Conservation (phyloP, 805 yeast species). For the Wickerhamiella parazyma region DNA sequence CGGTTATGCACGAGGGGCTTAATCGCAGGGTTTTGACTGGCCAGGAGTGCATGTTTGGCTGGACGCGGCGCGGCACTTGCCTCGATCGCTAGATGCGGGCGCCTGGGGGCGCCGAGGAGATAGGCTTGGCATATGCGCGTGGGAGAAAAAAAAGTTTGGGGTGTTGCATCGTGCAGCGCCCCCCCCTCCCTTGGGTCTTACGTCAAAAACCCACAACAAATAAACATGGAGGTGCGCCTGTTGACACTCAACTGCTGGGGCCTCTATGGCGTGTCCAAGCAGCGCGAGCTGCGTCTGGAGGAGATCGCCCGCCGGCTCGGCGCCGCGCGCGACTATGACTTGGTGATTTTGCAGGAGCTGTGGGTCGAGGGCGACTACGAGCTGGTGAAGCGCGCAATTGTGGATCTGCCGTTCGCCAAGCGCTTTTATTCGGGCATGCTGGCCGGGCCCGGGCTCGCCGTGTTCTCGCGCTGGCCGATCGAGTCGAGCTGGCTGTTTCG, state of each 20-base stretch:
- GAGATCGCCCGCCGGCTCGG: constrained; percentile 61
- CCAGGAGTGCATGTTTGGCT: too few species aligned
- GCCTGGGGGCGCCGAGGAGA: too few species aligned
- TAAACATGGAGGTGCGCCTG: constrained; percentile 23
- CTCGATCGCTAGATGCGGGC: too few species aligned
- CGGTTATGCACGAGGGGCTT: too few species aligned
- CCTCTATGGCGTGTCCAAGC: constrained; percentile 65
- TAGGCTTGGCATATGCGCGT: too few species aligned
- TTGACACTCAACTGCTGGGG: constrained; percentile 49
- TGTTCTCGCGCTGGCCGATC: constrained; percentile 74
- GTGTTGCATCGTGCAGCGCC: too few species aligned
- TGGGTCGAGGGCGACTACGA: constrained; percentile 86
- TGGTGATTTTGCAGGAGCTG: constrained; percentile 86
- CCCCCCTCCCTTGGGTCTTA: too few species aligned
- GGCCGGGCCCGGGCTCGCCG: constrained; percentile 85
- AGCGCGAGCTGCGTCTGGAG: constrained; percentile 45
- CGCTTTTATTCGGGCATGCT: constrained; percentile 71
- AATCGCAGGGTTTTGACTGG: too few species aligned
- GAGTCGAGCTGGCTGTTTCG: constrained; percentile 63
- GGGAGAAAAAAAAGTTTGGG: too few species aligned
- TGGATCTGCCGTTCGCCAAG: constrained; percentile 48
- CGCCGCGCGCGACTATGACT: constrained; percentile 40
- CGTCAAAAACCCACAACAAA: too few species aligned
- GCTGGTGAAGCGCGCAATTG: constrained; percentile 37
- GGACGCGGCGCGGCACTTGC: too few species aligned